Evolutionary conservation across 1,139 yeast genomes (phyloP).

Genomic region (Candida pseudoviswanathii): DNA sequence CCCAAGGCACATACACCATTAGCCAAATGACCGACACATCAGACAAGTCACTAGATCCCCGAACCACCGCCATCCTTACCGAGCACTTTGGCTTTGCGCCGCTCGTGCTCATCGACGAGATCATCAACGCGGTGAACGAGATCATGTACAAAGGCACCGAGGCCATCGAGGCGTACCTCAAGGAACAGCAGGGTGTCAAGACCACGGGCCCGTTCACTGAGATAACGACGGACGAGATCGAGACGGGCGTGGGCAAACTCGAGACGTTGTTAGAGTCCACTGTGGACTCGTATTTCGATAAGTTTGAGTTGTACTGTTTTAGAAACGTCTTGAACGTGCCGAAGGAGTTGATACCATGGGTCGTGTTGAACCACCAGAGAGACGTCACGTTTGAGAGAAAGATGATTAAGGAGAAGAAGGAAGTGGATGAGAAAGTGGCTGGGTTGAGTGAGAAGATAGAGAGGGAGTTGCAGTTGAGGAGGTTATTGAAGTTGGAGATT

Average conservation of each 20-base stretch:
- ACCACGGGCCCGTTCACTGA: conserved; percentile 22
- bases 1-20: background rate
- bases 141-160: conserved; percentile 81
- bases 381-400: conserved; percentile 41
- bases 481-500: conserved; percentile 42
- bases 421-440: conserved; percentile 39
- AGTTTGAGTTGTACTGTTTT: conserved; percentile 78
- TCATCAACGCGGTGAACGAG: conserved; percentile 85
- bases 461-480: conserved; percentile 47
- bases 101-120: conserved; percentile 82
- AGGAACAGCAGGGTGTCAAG: conserved; percentile 27
- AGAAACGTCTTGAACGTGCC: conserved; percentile 80
- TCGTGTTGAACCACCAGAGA: conserved; percentile 69
- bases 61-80: conserved; percentile 44
- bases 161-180: conserved; percentile 72
- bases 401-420: conserved; percentile 18
- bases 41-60: conserved; percentile 11
- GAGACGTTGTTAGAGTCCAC: conserved; percentile 77
- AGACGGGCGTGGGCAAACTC: conserved; percentile 74
- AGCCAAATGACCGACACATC: conserved; percentile 4
- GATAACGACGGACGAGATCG: conserved; percentile 53
- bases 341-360: conserved; percentile 60
- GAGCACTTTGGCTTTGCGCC: conserved; percentile 91
- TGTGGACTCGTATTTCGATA: conserved; percentile 85
- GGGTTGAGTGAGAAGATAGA: conserved; percentile 45